These are phyloP conservation scores for Schwanniomyces etchellsii DNA, from an alignment of 1,139 yeast species.

Conservation along the genomic window DNA sequence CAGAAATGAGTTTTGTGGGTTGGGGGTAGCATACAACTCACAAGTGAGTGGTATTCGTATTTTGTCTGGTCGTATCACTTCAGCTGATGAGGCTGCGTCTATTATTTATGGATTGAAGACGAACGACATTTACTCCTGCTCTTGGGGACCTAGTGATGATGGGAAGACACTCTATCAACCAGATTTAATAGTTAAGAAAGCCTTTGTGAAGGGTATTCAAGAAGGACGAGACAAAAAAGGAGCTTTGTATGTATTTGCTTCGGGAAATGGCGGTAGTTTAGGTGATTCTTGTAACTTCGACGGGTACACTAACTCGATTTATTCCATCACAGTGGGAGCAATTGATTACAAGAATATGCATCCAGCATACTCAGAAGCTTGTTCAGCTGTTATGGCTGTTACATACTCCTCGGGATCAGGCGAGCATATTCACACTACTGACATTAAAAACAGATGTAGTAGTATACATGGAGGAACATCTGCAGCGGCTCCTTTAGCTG, in stretches of 20 bases:
- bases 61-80: slow-evolving; percentile 69
- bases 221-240: slow-evolving; percentile 84
- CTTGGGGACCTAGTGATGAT: slow-evolving; percentile 98
- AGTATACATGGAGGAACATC: slow-evolving; percentile 91
- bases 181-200: slow-evolving; percentile 67
- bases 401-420: slow-evolving; percentile 91
- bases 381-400: slow-evolving; percentile 94
- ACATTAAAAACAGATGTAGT: slow-evolving; percentile 68
- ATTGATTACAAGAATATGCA: slow-evolving; percentile 80
- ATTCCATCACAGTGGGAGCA: slow-evolving; percentile 93
- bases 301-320: slow-evolving; percentile 95
- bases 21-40: slow-evolving; percentile 88
- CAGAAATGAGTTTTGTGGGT: slow-evolving; percentile 83
- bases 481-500: slow-evolving; percentile 98
- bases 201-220: slow-evolving; percentile 77
- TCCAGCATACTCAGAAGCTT: slow-evolving; percentile 86
- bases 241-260: slow-evolving; percentile 88
- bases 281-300: slow-evolving; percentile 95
- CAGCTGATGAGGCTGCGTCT: slow-evolving; percentile 90
- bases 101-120: slow-evolving; percentile 71
- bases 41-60: slow-evolving; percentile 89
- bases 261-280: slow-evolving; percentile 84
- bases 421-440: slow-evolving; percentile 89
- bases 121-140: slow-evolving; percentile 92
- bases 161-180: slow-evolving; percentile 87